These are phyloP conservation scores for Monosporascus ibericus DNA, from an alignment of 2,329 filamentous ascomycete species.

Conservation along the genomic window DNA sequence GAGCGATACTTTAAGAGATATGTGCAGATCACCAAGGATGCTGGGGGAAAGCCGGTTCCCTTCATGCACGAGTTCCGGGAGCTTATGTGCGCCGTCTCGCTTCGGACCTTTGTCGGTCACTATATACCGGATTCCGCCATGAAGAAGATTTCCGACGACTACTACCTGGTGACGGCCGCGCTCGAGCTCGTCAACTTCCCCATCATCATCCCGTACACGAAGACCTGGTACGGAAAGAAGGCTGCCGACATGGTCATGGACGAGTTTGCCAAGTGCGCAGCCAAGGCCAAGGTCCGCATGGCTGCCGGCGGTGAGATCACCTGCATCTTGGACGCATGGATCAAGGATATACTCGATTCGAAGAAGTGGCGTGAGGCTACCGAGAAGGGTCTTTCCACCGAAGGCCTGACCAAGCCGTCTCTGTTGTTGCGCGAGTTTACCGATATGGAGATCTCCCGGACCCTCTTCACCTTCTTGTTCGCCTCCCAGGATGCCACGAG, in stretches of 20 bases:
- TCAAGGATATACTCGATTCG: conserved; percentile 81
- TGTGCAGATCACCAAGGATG: conserved; percentile 65
- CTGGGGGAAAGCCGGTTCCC: conserved; percentile 66
- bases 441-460: conserved; percentile 88
- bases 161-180: conserved; percentile 92
- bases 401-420: conserved; percentile 71
- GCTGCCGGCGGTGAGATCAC: conserved; percentile 76
- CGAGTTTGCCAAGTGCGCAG: conserved; percentile 86
- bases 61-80: conserved; percentile 94
- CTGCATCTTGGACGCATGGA: conserved; percentile 95
- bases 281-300: conserved; percentile 91
- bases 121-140: conserved; percentile 88
- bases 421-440: conserved; percentile 80
- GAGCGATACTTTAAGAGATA: conserved; percentile 79
- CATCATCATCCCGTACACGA: conserved; percentile 90
- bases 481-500: conserved; percentile 96
- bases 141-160: conserved; percentile 93
- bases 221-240: conserved; percentile 96
- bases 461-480: conserved; percentile 93
- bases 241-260: conserved; percentile 85
- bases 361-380: conserved; percentile 74
- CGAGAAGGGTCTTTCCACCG: conserved; percentile 62
- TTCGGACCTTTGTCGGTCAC: conserved; percentile 93
- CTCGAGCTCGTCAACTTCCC: conserved; percentile 98
- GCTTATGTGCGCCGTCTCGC: conserved; percentile 89